Base-by-base conservation (phyloP, 495 filamentous ascomycete genomes). In the Penicillium waksmanii region DNA sequence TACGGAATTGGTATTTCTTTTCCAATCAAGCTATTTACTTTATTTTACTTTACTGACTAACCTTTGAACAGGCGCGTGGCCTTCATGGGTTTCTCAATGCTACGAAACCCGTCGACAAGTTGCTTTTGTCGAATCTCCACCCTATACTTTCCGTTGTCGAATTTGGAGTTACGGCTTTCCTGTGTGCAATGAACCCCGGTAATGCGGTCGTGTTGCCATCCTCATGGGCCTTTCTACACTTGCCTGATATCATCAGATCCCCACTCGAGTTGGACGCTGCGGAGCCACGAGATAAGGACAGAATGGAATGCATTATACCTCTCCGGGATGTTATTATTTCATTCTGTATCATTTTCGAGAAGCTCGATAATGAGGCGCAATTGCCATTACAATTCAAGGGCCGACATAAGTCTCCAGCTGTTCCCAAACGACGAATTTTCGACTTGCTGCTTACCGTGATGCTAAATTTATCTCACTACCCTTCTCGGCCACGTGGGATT, bases 201-300 rank as follows among this genome's bases (percentile, higher is more conserved):
- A 61, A 35, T 23, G 57, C 53, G 13, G 47, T 60, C 11, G 40
- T 57, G 1, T 5, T 64, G 5, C 62, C 62, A 2, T 60, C 47
- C 57, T 57, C 62, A 5, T 64, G 62, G 62, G 53, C 49, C 17
- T 17, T 61, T 4, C 42, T 52, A 3, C 40, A 64, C 38, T 52
- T 64, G 15, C 50, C 57, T 13, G 35, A 27, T 13, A 7, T 38
- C 42, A 46, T 46, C 15, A 21, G 17, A 17, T 17, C n/a, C n/a
- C 42, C 42, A 46, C n/a, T 46, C 42, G n/a, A 12, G 12, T 15
- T 5, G 6, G 10, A 5, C 18, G 17, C n/a, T 15, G 12, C 42
- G n/a, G 42, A 46, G n/a, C 42, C 18, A 10, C 18, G 3, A 18
- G 42, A 46, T 17, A 9, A 11, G 42, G 42, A 46, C 9, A 17